Conservation (phyloP, 768 basidiomycete genomes). For the Termitomyces sp. region DNA sequence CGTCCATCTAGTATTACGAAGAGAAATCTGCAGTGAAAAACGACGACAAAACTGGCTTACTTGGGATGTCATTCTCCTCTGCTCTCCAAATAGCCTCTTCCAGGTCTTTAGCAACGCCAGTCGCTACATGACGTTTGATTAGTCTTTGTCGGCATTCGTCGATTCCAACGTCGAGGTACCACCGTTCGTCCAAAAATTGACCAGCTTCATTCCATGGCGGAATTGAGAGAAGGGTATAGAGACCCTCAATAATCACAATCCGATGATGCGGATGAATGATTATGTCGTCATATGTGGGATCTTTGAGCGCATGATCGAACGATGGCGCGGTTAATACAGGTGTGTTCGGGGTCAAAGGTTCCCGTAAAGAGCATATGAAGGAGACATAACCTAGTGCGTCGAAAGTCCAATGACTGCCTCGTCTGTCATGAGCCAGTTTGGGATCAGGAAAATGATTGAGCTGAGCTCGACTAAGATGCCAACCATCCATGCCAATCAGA, state of each 20-base stretch:
- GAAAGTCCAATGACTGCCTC: conserved; percentile 92
- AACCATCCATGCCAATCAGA: conserved; percentile 83
- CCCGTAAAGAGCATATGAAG: conserved; percentile 56
- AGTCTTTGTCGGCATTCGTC: conserved; percentile 54
- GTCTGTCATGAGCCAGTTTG: conserved; percentile 66
- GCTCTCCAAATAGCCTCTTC: conserved; percentile 67
- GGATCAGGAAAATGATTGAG: conserved; percentile 77
- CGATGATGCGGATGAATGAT: conserved; percentile 59
- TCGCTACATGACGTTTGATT: conserved; percentile 68
- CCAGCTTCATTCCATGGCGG: conserved; percentile 69
- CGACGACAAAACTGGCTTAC: conserved; percentile 29
- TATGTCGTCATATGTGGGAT: conserved; percentile 61
- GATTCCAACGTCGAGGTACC: conserved; percentile 61
- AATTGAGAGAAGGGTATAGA: conserved; percentile 78
- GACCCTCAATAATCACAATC: conserved; percentile 82
- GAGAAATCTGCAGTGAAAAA: neutral
- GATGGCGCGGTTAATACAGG: conserved; percentile 61
- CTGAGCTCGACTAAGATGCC: conserved; percentile 80
- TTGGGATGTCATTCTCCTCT: conserved; percentile 74
- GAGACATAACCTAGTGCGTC: conserved; percentile 64
- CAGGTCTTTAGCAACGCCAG: conserved; percentile 61
- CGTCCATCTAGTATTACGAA: conserved; percentile 31
- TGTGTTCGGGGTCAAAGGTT: conserved; percentile 19
- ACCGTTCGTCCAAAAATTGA: conserved; percentile 66
- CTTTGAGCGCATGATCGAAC: conserved; percentile 85